phyloP scores from a whole-genome alignment of 1,284 basidiomycete genomes.

The Sanguinoderma infundibulare region DNA sequence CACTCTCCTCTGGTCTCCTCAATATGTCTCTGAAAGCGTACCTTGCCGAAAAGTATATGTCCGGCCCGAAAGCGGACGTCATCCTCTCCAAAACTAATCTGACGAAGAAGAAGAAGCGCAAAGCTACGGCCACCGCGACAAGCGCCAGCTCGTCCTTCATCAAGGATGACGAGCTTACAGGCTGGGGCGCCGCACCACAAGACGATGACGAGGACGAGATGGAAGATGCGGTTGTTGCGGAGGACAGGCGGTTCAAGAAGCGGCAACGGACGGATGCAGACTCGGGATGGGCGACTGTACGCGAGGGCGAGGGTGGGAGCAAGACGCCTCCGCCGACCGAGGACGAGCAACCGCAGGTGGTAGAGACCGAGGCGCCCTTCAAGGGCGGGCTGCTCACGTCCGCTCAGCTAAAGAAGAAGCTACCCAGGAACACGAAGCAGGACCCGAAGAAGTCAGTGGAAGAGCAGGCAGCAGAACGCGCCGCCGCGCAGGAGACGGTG shows the following conservation, averaged over 20 bases:
- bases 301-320: conserved; percentile 51
- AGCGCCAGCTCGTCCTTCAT: conserved; percentile 44
- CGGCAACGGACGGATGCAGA: conserved; percentile 53
- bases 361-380: conserved; percentile 51
- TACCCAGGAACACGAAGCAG: conserved; percentile 36
- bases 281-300: conserved; percentile 62
- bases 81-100: conserved; percentile 77
- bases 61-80: conserved; percentile 95
- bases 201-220: conserved; percentile 59
- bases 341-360: conserved; percentile 76
- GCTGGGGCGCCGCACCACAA: conserved; percentile 57
- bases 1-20: not conserved
- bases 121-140: conserved; percentile 43
- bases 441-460: conserved; percentile 44
- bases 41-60: conserved; percentile 91
- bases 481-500: conserved; percentile 84
- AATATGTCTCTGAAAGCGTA: conserved; percentile 61
- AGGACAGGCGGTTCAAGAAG: conserved; percentile 79
- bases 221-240: conserved; percentile 64
- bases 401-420: conserved; percentile 61
- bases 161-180: conserved; percentile 68
- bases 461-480: conserved; percentile 56
- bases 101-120: conserved; percentile 81
- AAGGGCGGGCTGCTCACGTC: conserved; percentile 81
- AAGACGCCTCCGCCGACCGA: conserved; percentile 53